These are phyloP conservation scores for Nothopassalora personata DNA, from an alignment of 2,329 filamentous ascomycete species.

Conservation along the genomic window DNA sequence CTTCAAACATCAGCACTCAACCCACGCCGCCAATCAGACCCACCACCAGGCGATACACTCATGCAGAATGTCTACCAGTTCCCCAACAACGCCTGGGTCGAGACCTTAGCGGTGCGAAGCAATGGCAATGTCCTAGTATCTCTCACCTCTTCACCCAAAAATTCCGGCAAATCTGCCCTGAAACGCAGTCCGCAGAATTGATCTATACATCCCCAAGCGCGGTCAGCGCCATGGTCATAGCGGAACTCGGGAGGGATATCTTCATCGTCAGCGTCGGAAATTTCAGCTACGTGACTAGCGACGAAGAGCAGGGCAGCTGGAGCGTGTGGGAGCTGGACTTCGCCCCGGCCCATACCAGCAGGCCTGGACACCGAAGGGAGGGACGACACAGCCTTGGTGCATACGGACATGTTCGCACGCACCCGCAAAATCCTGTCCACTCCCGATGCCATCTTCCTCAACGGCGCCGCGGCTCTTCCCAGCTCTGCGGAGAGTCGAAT, in stretches of 20 bases:
- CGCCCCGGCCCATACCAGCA: neutral
- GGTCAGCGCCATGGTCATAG: conserved; percentile 8
- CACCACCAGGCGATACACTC: neutral
- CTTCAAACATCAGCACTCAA: neutral
- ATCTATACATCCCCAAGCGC: conserved; percentile 12
- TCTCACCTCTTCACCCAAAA: conserved; percentile 21
- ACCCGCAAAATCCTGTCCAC: conserved; percentile 6
- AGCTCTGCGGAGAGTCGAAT: neutral
- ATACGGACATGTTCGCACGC: too few species aligned
- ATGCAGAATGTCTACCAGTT: conserved; percentile 19
- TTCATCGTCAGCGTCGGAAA: conserved; percentile 12
- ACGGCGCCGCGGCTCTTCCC: conserved; percentile 10
- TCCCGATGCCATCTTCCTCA: conserved; percentile 10
- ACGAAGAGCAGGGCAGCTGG: conserved; percentile 6
- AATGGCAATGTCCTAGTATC: conserved; percentile 34
- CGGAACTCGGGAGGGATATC: conserved; percentile 12
- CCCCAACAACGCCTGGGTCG: conserved; percentile 30
- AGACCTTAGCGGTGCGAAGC: conserved; percentile 31
- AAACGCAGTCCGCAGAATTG: conserved; percentile 6
- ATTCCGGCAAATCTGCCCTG: conserved; percentile 17
- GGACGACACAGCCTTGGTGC: too few species aligned
- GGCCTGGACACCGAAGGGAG: too few species aligned
- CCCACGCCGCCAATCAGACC: neutral
- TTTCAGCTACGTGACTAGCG: neutral
- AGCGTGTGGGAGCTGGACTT: conserved; percentile 9